Evolutionary conservation across 306 rosid genomes (phyloP), one percentile per base, ranked within the genome.

Genomic region (Vigna hirtella): DNA sequence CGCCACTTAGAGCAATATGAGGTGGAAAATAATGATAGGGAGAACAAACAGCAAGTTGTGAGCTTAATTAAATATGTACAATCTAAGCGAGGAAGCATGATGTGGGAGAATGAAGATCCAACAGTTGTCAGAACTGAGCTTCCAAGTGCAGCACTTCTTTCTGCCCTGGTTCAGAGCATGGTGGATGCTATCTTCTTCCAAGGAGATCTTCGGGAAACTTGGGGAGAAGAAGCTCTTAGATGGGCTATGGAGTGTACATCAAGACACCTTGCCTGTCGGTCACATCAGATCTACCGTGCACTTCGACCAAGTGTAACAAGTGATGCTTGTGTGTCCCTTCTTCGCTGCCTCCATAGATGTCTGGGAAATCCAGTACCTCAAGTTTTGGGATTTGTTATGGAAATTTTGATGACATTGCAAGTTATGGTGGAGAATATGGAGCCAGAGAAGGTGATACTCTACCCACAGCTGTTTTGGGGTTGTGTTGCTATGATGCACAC

Each of bases 241-340:
- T 96, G 99, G 99, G 99, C 99, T 74, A 96, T 96, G 99, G 99
- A 96, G 87, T 96, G 99, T 87, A 96, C 99, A 49, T 93, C 98
- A 48, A 89, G 94, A 83, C 99, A 96, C 87, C 97, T 96, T 70
- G 98, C 97, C 53, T 93, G 97, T 77, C 98, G 99, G 40, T 96
- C 99, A 32, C 99, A 96, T 88, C 99, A 96, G 91, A 93, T 96
- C 74, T 96, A 96, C 81, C 90, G 98, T 58, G 99, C 99, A 50
- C 87, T 96, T 81, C 84, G 98, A 67, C 99, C 99, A 6, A 91
- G 93, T 63, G 99, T 96, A 78, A 96, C 99, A 40, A 96, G 98
- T 74, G 98, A 96, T 80, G 91, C 96, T 50, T 93, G 98, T 83
- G 99, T 96, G 32, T 90, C 91, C 48, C 97, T 96, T 73, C 98